Evolutionary conservation across 495 filamentous ascomycete genomes (phyloP), one percentile per base, ranked within the genome.

Genomic region (Penicillium lagena): DNA sequence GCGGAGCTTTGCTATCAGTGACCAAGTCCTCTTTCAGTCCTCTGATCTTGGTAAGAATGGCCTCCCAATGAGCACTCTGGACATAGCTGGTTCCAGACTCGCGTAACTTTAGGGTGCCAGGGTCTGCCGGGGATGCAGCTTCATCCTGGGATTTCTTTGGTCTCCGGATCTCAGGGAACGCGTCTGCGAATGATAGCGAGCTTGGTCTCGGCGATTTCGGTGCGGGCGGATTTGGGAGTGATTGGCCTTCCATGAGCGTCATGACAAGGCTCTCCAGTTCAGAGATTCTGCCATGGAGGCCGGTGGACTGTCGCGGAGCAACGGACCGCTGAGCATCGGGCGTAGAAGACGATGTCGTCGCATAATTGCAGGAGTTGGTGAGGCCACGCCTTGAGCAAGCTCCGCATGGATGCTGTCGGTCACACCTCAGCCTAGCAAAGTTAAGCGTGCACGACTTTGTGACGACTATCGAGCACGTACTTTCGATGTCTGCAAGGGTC

Each of bases 401-500:
- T 13, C 42, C 29, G 28, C 49, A 57, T 42, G 54, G 57, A 29
- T 58, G 59, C 35, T 50, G 45, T 12, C 59, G 53, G 34, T 63
- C 58, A 38, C 60, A 61, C 36, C 53, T 54, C 36, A 49, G 40
- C 43, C 60, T 64, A 43, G 33, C 28, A 45, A 43, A 38, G 44
- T 46, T 33, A 27, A 38, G 4, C 7, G 22, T 22, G 22, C 22
- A 22, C 22, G 4, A 6, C 32, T 29, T 38, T 10, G n/a, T 22
- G 28, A 12, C 15, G 35, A 9, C 10, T 17, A 42, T 15, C 12
- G 32, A 29, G 34, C 12, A 35, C 58, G 45, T 45, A 65, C 63
- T 66, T 66, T 29, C 63, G 52, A 7, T 51, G 47, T 22, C 61
- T 47, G 47, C 65, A 68, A 13, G 50, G 14, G 43, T 58, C 55